These are phyloP conservation scores for Hypoxylon rickii DNA, from an alignment of 495 filamentous ascomycete species.

Conservation along the genomic window DNA sequence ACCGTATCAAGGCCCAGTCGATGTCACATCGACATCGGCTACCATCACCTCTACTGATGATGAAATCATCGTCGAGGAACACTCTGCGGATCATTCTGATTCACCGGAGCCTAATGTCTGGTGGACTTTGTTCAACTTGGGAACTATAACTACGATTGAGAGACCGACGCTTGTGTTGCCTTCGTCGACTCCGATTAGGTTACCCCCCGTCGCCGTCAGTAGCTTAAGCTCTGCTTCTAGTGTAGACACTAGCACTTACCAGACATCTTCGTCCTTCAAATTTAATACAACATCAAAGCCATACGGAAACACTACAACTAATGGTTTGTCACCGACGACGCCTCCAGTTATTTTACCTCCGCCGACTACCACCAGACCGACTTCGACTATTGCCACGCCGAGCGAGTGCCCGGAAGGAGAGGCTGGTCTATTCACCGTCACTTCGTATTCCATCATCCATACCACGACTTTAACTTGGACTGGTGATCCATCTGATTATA, in stretches of 20 bases:
- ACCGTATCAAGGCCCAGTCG: slow-evolving; percentile 10
- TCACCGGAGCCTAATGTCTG: slow-evolving; percentile 3
- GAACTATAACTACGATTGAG: slow-evolving; percentile 26
- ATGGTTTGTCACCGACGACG: neutral
- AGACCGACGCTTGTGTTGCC: slow-evolving; percentile 30
- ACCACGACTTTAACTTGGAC: slow-evolving; percentile 52
- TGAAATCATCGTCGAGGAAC: neutral
- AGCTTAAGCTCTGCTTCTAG: slow-evolving; percentile 4
- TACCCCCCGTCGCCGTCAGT: neutral
- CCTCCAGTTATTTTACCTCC: slow-evolving; percentile 11
- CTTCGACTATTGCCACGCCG: slow-evolving; percentile 12
- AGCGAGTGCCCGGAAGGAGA: slow-evolving; percentile 28
- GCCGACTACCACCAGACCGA: slow-evolving; percentile 7
- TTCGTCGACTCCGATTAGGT: slow-evolving; percentile 14
- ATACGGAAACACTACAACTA: slow-evolving; percentile 27
- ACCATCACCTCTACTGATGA: slow-evolving; percentile 2
- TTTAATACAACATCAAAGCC: slow-evolving; percentile 24
- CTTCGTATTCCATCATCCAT: slow-evolving; percentile 47
- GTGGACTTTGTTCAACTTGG: slow-evolving; percentile 19
- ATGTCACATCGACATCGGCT: slow-evolving; percentile 7
- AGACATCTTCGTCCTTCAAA: slow-evolving; percentile 5
- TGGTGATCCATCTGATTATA: slow-evolving; percentile 49
- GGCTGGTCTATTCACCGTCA: slow-evolving; percentile 25
- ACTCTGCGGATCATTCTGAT: slow-evolving; percentile 7
- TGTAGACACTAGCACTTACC: neutral